A percentile compares a stretch with the other conserved stretches of the same genome.
phyloP scores from a whole-genome alignment of 225 moss, liverwort and hornwort species.

The Bryoerythrophyllum caledonicum region DNA sequence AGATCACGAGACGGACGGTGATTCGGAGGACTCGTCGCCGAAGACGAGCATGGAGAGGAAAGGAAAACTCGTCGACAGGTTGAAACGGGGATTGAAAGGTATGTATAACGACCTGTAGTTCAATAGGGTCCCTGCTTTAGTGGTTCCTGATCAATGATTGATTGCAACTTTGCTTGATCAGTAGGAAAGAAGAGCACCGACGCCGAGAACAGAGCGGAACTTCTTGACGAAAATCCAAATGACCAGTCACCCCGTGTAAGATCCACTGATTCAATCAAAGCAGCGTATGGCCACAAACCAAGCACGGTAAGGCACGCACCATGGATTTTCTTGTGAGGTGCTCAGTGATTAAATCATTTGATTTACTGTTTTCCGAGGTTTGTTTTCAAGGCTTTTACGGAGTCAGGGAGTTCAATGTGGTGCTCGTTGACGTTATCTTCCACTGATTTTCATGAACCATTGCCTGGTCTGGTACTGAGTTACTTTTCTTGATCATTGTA shows the following conservation, averaged over 20 bases:
- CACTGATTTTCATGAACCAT: slow-evolving; percentile 12
- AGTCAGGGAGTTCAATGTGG: slow-evolving; percentile 5
- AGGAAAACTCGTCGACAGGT: slow-evolving; percentile 51
- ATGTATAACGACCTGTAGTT: not conserved
- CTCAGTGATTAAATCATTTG: too few species aligned
- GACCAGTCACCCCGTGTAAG: slow-evolving; percentile 57
- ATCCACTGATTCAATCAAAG: slow-evolving; percentile 81
- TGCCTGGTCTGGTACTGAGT: not conserved
- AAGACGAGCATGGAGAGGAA: slow-evolving; percentile 55
- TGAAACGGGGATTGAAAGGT: slow-evolving; percentile 78
- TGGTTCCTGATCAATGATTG: slow-evolving; percentile 4
- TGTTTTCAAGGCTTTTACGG: slow-evolving; percentile 2
- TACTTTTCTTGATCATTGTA: not conserved
- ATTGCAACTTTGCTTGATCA: slow-evolving; percentile 19
- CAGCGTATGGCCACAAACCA: slow-evolving; percentile 77
- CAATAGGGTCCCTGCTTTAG: slow-evolving; percentile 4
- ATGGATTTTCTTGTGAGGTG: not conserved
- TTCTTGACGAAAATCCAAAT: slow-evolving; percentile 54
- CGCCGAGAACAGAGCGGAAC: slow-evolving; percentile 66
- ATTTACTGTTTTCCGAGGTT: not conserved
- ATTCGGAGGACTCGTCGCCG: slow-evolving; percentile 48
- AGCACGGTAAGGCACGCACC: slow-evolving; percentile 42
- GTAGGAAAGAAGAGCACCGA: slow-evolving; percentile 67
- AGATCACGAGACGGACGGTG: slow-evolving; percentile 57
- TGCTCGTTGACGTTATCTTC: not conserved